A percentile compares a stretch with the other conserved stretches of the same genome.
These are phyloP conservation scores for Aegilops bicornis DNA, from an alignment of 176 grass and related monocot species.

Conservation along the genomic window DNA sequence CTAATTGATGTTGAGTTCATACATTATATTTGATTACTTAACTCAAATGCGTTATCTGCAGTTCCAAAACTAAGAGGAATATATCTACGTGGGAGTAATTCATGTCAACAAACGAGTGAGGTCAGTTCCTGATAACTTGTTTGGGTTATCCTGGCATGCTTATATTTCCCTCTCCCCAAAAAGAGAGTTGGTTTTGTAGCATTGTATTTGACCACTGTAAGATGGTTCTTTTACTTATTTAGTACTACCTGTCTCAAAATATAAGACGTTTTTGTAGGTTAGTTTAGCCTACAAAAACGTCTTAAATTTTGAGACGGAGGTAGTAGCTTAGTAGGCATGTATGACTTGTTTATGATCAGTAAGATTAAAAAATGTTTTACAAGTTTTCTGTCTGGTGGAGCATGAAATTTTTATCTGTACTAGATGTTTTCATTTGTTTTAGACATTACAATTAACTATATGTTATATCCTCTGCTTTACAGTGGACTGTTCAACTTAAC, in stretches of 20 bases:
- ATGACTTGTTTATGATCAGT: neutral
- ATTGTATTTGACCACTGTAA: conserved; percentile 9
- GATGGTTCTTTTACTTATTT: conserved; percentile 18
- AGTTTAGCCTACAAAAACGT: too few species aligned
- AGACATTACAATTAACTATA: conserved; percentile 16
- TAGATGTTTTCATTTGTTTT: conserved; percentile 10
- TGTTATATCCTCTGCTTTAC: conserved; percentile 42
- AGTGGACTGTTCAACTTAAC: conserved; percentile 97
- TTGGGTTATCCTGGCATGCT: conserved; percentile 7
- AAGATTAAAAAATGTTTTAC: neutral
- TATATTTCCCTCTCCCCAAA: conserved; percentile 22
- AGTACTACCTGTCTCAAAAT: too few species aligned
- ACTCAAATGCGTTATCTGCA: conserved; percentile 35
- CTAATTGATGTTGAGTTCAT: conserved; percentile 12
- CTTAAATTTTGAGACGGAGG: too few species aligned
- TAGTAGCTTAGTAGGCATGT: neutral
- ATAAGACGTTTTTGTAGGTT: too few species aligned
- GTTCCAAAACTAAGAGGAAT: conserved; percentile 90
- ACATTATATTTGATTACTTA: conserved; percentile 31
- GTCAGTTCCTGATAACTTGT: conserved; percentile 41
- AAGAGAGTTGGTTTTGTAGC: conserved; percentile 2
- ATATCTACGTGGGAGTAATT: conserved; percentile 75
- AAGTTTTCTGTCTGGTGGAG: neutral
- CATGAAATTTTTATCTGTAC: neutral
- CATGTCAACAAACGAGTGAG: conserved; percentile 82